These are phyloP conservation scores for Thinopyrum elongatum DNA, from an alignment of 176 grass and related monocot genomes.

Conservation along the genomic window DNA sequence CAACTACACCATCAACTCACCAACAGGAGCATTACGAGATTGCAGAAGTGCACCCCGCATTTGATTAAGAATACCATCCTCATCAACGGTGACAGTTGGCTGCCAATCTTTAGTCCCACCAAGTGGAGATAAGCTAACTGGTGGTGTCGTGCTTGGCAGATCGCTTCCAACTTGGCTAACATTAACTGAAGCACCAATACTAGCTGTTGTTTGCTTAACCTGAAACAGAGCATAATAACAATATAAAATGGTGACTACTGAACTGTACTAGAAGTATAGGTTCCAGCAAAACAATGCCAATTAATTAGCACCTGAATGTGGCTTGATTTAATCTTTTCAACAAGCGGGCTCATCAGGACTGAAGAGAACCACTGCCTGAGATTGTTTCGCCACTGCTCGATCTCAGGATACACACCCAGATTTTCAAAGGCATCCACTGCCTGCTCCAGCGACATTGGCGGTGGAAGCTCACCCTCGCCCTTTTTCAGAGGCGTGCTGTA, in stretches of 20 bases:
- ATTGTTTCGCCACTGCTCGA: slow-evolving; percentile 82
- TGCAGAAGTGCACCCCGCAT: slow-evolving; percentile 59
- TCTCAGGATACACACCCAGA: slow-evolving; percentile 85
- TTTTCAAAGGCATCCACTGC: slow-evolving; percentile 64
- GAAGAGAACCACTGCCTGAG: slow-evolving; percentile 97
- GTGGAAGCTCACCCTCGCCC: slow-evolving; percentile 83
- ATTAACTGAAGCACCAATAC: slow-evolving; percentile 68
- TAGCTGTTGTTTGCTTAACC: slow-evolving; percentile 81
- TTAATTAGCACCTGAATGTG: slow-evolving; percentile 67
- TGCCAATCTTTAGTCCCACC: slow-evolving; percentile 78
- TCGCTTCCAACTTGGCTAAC: slow-evolving; percentile 91
- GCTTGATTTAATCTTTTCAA: slow-evolving; percentile 78
- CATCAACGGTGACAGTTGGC: slow-evolving; percentile 70
- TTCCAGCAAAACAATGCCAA: slow-evolving; percentile 11
- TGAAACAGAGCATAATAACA: slow-evolving; percentile 35
- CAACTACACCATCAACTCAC: slow-evolving; percentile 52
- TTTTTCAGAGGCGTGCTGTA: slow-evolving; percentile 81
- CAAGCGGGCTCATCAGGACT: slow-evolving; percentile 73
- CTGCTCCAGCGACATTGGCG: slow-evolving; percentile 90
- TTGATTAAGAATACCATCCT: slow-evolving; percentile 84
- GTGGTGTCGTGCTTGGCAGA: slow-evolving; percentile 44
- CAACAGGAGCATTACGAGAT: slow-evolving; percentile 54
- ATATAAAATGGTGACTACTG: slow-evolving; percentile 23
- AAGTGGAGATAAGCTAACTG: slow-evolving; percentile 65
- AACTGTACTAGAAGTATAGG: neutral